Base-by-base conservation (phyloP, 1,284 basidiomycete species). In the Apiotrichum domesticum region DNA sequence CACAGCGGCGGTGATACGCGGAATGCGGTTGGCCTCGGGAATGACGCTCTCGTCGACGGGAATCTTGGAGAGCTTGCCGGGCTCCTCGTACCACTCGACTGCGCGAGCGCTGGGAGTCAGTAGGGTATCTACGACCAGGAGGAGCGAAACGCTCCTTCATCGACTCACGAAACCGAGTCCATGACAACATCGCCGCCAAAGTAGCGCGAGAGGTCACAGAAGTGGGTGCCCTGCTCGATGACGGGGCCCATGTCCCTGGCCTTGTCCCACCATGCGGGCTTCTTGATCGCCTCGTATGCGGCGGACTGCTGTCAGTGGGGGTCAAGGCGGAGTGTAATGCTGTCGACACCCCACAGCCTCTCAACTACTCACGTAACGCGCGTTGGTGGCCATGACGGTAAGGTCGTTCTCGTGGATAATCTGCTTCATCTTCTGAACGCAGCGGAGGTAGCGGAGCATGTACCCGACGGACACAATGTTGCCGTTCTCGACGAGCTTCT, bases 191-290 rank as follows among this genome's bases (percentile, higher is more conserved):
- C 95, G 45, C 95, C 95, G 51, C 94, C 95, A 77, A 98, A 98
- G 82, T 98, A 98, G 65, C 95, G 87, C 52, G 91, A 94, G 46
- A 76, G 62, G 61, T 76, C 76, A 67, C 79, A 80, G 67, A 85
- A 83, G 72, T 85, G 95, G 6, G 95, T 98, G 43, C 90, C 95
- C 78, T 98, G 95, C 77, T 98, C 95, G 61, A 98, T 84, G 69
- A 98, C 85, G 10, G 95, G 95, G 35, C 95, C 95, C 75, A 75
- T 76, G 60, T 74, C 74, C 57, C 73, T 89, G 32, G 87, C 84
- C 79, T 98, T 98, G 82, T 94, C 88, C 95, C 96, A 98, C 95
- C 96, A 96, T 66, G 93, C 90, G 7, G 85, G 85, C 79, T 96
- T 96, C 44, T 85, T 85, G 64, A 95, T 93, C 29, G 85, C 80